Conservation (phyloP, 208 protist genomes). For the Trichomonas gallinae region DNA sequence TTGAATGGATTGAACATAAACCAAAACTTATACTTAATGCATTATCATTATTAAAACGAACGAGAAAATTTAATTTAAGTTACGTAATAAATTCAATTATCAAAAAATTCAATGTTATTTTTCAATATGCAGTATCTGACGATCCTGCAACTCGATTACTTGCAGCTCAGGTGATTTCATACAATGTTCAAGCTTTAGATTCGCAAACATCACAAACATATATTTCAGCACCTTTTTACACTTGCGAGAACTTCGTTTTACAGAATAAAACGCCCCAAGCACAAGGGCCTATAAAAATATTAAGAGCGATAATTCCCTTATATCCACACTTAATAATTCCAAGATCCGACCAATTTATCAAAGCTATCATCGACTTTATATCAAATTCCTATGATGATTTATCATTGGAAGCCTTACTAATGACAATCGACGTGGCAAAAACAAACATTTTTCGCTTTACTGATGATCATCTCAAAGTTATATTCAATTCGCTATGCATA, state of each 20-base stretch:
- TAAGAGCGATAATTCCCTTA: not conserved
- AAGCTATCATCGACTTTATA: not conserved
- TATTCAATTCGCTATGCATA: not conserved
- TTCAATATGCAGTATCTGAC: not conserved
- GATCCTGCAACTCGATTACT: not conserved
- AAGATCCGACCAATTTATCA: not conserved
- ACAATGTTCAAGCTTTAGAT: not conserved
- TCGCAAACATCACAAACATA: not conserved
- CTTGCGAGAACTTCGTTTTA: not conserved
- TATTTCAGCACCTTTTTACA: not conserved
- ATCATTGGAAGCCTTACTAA: not conserved
- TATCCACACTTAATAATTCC: not conserved
- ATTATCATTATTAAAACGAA: not conserved
- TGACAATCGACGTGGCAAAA: not conserved
- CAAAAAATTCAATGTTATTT: not conserved
- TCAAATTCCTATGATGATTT: no score
- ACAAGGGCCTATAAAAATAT: not conserved
- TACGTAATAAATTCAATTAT: not conserved
- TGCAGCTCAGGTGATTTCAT: not conserved
- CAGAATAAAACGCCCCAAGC: not conserved
- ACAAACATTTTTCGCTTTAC: not conserved
- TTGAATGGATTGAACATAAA: not conserved
- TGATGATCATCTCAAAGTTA: not conserved
- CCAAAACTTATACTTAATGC: not conserved
- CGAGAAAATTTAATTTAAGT: not conserved